Conservation (phyloP, 2,329 filamentous ascomycete genomes). For the Arthrobotrys sphaeroides region DNA sequence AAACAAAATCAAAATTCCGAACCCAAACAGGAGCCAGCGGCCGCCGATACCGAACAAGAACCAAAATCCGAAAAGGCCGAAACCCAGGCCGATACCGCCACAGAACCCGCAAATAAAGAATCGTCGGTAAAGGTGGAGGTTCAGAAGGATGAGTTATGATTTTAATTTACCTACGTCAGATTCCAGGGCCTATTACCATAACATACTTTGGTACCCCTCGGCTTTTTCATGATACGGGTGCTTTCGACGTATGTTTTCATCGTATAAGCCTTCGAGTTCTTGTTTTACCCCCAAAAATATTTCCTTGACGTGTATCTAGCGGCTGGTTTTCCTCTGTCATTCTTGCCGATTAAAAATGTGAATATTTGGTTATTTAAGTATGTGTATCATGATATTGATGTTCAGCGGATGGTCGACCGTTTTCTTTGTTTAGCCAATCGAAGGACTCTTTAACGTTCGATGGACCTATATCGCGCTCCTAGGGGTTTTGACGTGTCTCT, state of each 20-base stretch:
- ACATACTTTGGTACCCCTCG: neutral
- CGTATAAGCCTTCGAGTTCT: neutral
- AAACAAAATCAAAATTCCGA: slow-evolving; percentile 25
- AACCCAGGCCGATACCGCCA: slow-evolving; percentile 31
- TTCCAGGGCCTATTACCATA: neutral
- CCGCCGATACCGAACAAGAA: slow-evolving; percentile 27
- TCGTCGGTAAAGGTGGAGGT: slow-evolving; percentile 14
- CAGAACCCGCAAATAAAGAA: slow-evolving; percentile 39
- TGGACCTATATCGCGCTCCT: no score
- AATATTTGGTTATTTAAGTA: slow-evolving; percentile 13
- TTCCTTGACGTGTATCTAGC: slow-evolving; percentile 46
- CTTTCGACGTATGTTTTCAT: neutral
- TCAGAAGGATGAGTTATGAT: slow-evolving; percentile 41
- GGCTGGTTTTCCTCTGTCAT: slow-evolving; percentile 29
- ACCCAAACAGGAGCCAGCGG: slow-evolving; percentile 30
- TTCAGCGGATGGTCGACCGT: neutral
- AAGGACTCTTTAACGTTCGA: neutral
- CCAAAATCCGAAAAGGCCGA: slow-evolving; percentile 27
- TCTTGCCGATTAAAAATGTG: slow-evolving; percentile 21
- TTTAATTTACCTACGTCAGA: neutral
- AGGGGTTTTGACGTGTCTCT: no score
- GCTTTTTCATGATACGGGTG: neutral
- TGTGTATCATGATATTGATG: neutral
- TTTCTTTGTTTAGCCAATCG: neutral
- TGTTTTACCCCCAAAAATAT: slow-evolving; percentile 15